Evolutionary conservation across 345 rosid species (phyloP).

Genomic region (Eucalyptus sp.): DNA sequence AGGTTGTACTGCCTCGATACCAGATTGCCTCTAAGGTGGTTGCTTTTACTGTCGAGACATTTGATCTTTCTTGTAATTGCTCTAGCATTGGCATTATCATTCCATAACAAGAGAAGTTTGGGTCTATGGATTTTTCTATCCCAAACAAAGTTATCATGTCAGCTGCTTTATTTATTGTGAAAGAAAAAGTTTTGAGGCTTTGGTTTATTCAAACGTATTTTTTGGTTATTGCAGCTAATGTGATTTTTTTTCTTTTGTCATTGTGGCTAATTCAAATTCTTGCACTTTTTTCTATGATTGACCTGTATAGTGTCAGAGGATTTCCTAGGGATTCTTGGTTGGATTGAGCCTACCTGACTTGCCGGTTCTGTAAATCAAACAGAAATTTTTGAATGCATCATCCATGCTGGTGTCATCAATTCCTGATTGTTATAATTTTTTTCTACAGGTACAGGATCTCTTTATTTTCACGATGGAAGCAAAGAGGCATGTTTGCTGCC

Average conservation of each 20-base stretch:
- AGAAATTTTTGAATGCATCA: neutral
- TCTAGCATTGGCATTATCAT: neutral
- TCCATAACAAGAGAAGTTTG: neutral
- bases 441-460: constrained; percentile 71
- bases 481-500: constrained; percentile 95
- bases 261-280: neutral
- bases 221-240: neutral
- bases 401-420: neutral
- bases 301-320: neutral
- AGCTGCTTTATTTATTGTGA: neutral
- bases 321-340: neutral
- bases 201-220: neutral
- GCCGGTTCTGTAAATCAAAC: neutral
- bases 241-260: neutral
- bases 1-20: neutral
- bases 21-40: neutral
- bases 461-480: constrained; percentile 90
- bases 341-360: neutral
- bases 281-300: neutral
- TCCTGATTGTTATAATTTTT: neutral
- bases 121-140: neutral
- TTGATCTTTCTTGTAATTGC: neutral
- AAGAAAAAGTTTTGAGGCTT: neutral
- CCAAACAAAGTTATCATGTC: neutral
- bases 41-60: neutral